These are phyloP conservation scores for Alternaria conjuncta DNA, from an alignment of 2,329 filamentous ascomycete genomes.

Conservation along the genomic window DNA sequence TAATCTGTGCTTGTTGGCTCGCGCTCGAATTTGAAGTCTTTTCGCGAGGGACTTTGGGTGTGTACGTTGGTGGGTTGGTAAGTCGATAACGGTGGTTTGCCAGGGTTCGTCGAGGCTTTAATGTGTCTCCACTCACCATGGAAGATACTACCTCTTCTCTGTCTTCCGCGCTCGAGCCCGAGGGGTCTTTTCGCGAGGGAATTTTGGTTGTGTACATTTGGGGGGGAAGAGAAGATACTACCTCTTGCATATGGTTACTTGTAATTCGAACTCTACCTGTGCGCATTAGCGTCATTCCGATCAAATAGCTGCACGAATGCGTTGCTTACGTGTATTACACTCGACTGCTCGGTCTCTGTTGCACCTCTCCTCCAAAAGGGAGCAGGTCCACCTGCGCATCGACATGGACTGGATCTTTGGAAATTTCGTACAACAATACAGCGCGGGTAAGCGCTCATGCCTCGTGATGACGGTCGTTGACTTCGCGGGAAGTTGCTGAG, in stretches of 20 bases:
- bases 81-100: neutral
- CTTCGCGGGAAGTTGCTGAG: conserved; percentile 55
- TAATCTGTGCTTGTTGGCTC: neutral
- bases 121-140: neutral
- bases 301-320: neutral
- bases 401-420: conserved; percentile 53
- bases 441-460: conserved; percentile 50
- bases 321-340: neutral
- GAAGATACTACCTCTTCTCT: too few relatives aligned
- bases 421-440: conserved; percentile 58
- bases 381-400: conserved; percentile 22
- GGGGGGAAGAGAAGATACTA: too few relatives aligned
- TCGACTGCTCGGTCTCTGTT: neutral
- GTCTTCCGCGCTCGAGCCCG: too few relatives aligned
- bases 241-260: neutral
- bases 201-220: too few relatives aligned
- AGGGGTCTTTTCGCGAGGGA: too few relatives aligned
- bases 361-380: neutral
- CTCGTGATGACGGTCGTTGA: conserved; percentile 29
- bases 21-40: neutral
- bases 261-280: neutral
- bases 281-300: neutral
- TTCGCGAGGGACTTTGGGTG: neutral
- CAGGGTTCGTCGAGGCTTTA: neutral
- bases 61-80: neutral